A percentile compares a stretch with the other conserved stretches of the same genome.
phyloP scores from a whole-genome alignment of 345 rosid genomes.

The Eucalyptus shirleyi region DNA sequence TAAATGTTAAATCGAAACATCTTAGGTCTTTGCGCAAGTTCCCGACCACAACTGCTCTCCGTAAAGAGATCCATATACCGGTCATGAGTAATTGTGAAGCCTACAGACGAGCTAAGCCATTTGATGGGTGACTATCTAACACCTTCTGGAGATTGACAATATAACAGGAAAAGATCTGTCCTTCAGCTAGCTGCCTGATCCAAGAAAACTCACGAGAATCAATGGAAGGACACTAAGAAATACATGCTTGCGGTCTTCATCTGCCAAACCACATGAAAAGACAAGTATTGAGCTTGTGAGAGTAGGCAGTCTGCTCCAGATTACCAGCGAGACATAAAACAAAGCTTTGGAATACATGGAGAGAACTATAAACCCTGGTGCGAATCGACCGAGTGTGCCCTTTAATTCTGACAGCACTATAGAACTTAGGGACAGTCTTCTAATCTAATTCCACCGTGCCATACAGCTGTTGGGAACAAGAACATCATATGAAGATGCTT shows the following conservation, averaged over 20 bases:
- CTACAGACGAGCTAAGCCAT: background rate
- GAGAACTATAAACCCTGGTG: background rate
- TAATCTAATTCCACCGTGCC: background rate
- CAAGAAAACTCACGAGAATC: background rate
- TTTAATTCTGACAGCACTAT: background rate
- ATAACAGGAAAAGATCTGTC: background rate
- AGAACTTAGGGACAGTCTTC: background rate
- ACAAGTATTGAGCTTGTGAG: background rate
- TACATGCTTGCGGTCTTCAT: background rate
- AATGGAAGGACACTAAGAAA: background rate
- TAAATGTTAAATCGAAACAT: background rate
- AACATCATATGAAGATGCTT: background rate
- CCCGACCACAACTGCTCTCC: background rate
- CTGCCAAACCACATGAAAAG: background rate
- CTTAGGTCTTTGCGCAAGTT: background rate
- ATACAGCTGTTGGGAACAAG: background rate
- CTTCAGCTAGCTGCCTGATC: background rate
- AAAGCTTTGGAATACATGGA: background rate
- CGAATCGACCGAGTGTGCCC: background rate
- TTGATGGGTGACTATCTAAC: background rate
- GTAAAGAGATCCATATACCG: background rate
- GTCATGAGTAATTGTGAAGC: background rate
- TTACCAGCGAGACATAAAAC: background rate
- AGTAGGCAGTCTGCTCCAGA: background rate
- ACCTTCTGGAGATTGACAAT: background rate